Conservation (phyloP, 805 yeast genomes). For the Hanseniaspora valbyensis region DNA sequence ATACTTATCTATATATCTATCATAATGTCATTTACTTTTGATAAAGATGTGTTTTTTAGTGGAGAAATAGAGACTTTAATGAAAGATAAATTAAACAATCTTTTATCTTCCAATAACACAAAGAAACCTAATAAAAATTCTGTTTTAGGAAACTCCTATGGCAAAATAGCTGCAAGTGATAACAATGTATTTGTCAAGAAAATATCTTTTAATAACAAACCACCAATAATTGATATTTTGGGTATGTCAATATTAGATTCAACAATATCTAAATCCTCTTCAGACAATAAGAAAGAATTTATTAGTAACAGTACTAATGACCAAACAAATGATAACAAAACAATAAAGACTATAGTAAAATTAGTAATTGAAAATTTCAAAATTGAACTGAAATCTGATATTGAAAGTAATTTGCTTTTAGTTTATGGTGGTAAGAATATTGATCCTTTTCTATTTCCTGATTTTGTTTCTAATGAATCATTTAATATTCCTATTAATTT, state of each 20-base stretch:
- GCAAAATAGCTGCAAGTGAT: constrained; percentile 14
- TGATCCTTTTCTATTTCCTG: constrained; percentile 27
- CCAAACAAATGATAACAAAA: constrained; percentile 24
- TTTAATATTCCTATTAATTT: constrained; percentile 29
- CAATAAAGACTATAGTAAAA: constrained; percentile 29
- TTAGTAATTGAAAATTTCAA: constrained; percentile 27
- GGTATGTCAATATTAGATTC: constrained; percentile 27
- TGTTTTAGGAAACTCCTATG: background rate
- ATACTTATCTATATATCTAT: background rate
- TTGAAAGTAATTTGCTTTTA: constrained; percentile 28
- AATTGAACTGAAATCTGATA: constrained; percentile 28
- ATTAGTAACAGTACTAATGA: constrained; percentile 20
- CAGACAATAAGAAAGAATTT: constrained; percentile 22
- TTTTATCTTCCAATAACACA: constrained; percentile 19
- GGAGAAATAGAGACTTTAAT: constrained; percentile 27
- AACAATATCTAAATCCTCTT: constrained; percentile 26
- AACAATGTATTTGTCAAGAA: constrained; percentile 15
- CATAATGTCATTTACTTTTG: constrained; percentile 27
- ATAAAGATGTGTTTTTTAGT: constrained; percentile 24
- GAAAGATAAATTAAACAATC: constrained; percentile 23
- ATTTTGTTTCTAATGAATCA: constrained; percentile 27
- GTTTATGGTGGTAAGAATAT: constrained; percentile 22
- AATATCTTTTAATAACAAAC: constrained; percentile 20
- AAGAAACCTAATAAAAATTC: constrained; percentile 14
- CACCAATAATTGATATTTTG: constrained; percentile 20